Percentiles rank a stretch among this genome's conserved stretches.
These are phyloP conservation scores for Nemania sp. DNA, from an alignment of 2,329 filamentous ascomycete genomes.

Conservation along the genomic window DNA sequence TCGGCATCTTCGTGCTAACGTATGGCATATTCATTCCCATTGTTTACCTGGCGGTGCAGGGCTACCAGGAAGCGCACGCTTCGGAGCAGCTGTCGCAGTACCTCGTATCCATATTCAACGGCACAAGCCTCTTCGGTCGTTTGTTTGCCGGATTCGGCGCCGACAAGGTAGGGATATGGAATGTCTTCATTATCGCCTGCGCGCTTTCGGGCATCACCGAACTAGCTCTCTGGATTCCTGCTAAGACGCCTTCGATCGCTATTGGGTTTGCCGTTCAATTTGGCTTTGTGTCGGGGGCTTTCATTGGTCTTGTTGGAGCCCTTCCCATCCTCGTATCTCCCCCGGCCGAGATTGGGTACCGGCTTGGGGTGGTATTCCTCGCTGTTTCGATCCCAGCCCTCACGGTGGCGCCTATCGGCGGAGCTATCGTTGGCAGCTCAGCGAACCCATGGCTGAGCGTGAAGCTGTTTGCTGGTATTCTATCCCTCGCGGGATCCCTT, in stretches of 20 bases:
- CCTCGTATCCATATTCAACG: not conserved
- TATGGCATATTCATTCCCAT: conserved; percentile 10
- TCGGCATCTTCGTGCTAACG: conserved; percentile 1
- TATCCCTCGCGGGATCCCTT: conserved; percentile 7
- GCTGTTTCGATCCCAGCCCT: conserved; percentile 14
- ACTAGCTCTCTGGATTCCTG: conserved; percentile 19
- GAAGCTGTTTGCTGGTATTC: conserved; percentile 12
- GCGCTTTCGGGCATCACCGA: conserved; percentile 11
- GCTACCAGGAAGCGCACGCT: not conserved
- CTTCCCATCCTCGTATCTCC: conserved; percentile 13
- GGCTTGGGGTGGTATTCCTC: conserved; percentile 17
- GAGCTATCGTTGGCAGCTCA: not conserved
- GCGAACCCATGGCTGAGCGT: not conserved
- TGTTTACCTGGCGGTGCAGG: conserved; percentile 3
- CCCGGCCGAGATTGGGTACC: conserved; percentile 11
- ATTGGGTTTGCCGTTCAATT: not conserved
- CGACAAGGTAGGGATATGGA: conserved; percentile 18
- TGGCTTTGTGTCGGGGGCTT: conserved; percentile 11
- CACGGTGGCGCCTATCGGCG: conserved; percentile 16
- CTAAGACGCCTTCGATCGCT: not conserved
- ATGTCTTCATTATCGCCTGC: conserved; percentile 16
- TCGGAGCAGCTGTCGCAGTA: not conserved
- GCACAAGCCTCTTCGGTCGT: conserved; percentile 17
- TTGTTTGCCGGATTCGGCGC: not conserved
- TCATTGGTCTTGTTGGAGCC: conserved; percentile 15